Evolutionary conservation across 2,329 filamentous ascomycete genomes (phyloP).

Genomic region (Alternaria infectoria): DNA sequence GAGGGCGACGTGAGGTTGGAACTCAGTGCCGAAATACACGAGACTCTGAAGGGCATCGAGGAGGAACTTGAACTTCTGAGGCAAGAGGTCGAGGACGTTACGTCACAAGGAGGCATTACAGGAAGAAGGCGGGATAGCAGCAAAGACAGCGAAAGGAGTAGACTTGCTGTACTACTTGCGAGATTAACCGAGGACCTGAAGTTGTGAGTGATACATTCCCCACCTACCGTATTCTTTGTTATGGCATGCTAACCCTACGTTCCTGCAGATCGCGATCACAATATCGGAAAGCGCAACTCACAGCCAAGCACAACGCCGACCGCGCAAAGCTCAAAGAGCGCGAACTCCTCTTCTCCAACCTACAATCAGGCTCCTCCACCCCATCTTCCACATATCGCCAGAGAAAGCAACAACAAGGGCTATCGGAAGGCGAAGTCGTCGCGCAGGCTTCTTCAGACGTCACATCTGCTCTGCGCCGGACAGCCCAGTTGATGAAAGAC

Average conservation of each 20-base stretch:
- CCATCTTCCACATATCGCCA: slow-evolving; percentile 46
- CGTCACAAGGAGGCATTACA: slow-evolving; percentile 48
- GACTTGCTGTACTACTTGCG: slow-evolving; percentile 70
- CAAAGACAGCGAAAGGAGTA: slow-evolving; percentile 67
- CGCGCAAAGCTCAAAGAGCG: slow-evolving; percentile 77
- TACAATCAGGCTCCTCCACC: slow-evolving; percentile 54
- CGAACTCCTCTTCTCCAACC: slow-evolving; percentile 73
- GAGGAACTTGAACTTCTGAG: slow-evolving; percentile 82
- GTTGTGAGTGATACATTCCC: slow-evolving; percentile 58
- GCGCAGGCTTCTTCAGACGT: slow-evolving; percentile 81
- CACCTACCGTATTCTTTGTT: background rate
- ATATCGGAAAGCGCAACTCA: slow-evolving; percentile 82
- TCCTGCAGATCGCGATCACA: slow-evolving; percentile 62
- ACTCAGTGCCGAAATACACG: slow-evolving; percentile 79
- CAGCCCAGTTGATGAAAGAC: slow-evolving; percentile 83
- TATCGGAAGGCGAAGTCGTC: slow-evolving; percentile 74
- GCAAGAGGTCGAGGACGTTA: slow-evolving; percentile 78
- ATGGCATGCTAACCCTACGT: slow-evolving; percentile 1
- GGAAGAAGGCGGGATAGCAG: slow-evolving; percentile 56
- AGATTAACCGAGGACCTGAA: slow-evolving; percentile 74
- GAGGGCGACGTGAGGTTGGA: slow-evolving; percentile 72
- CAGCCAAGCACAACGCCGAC: slow-evolving; percentile 76
- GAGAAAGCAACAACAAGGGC: slow-evolving; percentile 53
- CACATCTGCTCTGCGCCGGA: slow-evolving; percentile 80
- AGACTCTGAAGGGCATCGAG: slow-evolving; percentile 76